Evolutionary conservation across 192 early-diverging fungal genomes (phyloP).

Genomic region (Linnemannia hyalina): DNA sequence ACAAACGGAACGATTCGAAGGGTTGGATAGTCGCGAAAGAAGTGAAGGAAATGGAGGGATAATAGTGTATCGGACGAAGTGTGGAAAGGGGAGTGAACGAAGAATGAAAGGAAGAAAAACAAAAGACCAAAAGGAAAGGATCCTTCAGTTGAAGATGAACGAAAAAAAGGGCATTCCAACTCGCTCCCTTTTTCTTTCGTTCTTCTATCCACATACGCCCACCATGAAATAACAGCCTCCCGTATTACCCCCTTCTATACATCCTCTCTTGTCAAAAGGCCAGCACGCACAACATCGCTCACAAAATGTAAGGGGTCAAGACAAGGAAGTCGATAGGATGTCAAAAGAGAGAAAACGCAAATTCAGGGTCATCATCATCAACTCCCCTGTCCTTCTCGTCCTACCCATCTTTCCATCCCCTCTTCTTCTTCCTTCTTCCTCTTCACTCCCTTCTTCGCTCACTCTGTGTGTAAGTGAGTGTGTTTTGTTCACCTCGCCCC

Average conservation of each 20-base stretch:
- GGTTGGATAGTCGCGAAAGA: no score
- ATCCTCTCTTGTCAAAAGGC: not conserved
- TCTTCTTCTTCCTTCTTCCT: not conserved
- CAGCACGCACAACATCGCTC: not conserved
- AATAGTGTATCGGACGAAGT: not conserved
- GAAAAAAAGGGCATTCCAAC: conserved; percentile 1
- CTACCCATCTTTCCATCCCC: not conserved
- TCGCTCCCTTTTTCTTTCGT: not conserved
- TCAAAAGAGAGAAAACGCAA: not conserved
- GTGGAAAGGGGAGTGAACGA: not conserved
- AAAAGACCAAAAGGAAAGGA: conserved; percentile 1
- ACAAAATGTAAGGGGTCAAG: not conserved
- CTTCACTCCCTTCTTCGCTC: not conserved
- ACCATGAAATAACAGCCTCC: not conserved
- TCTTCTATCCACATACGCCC: not conserved
- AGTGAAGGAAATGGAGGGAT: not conserved
- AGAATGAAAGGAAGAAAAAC: not conserved
- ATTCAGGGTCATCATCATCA: not conserved
- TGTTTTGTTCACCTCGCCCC: not conserved
- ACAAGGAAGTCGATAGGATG: not conserved
- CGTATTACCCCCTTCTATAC: not conserved
- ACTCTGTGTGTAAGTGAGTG: not conserved
- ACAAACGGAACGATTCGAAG: no score
- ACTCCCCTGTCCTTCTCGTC: not conserved
- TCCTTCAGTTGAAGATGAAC: not conserved